Evolutionary conservation across 2,329 filamentous ascomycete genomes (phyloP).

Genomic region (Alternaria ventricosa): DNA sequence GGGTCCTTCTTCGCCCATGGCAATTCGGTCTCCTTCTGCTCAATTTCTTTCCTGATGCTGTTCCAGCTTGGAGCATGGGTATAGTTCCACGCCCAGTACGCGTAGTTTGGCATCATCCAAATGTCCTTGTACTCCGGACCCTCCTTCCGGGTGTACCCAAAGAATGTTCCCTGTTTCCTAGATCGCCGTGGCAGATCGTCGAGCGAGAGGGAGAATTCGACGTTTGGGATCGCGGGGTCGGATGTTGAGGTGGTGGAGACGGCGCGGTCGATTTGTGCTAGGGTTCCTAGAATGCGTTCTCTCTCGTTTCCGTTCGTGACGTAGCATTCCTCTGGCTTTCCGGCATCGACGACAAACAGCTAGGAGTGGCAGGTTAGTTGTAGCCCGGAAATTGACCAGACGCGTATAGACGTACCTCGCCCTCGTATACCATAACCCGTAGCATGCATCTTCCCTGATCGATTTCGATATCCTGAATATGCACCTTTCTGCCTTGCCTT

Average conservation of each 20-base stretch:
- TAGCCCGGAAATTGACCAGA: neutral
- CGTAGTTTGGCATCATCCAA: conserved; percentile 47
- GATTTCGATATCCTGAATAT: conserved; percentile 38
- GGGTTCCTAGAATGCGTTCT: conserved; percentile 43
- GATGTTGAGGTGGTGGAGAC: conserved; percentile 33
- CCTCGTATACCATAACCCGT: conserved; percentile 37
- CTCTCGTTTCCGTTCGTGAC: conserved; percentile 44
- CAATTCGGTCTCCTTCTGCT: conserved; percentile 25
- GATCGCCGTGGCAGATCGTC: conserved; percentile 43
- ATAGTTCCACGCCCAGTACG: conserved; percentile 46
- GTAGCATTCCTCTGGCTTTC: conserved; percentile 41
- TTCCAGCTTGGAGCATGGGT: conserved; percentile 46
- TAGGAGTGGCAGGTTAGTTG: conserved; percentile 17
- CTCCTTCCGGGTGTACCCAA: conserved; percentile 42
- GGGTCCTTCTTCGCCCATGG: conserved; percentile 41
- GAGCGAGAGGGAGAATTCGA: conserved; percentile 42
- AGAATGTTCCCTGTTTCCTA: conserved; percentile 33
- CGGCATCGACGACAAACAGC: conserved; percentile 42
- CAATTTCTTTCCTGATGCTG: conserved; percentile 39
- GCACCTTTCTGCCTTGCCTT: conserved; percentile 36
- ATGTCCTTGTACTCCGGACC: conserved; percentile 35
- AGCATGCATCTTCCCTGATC: conserved; percentile 41
- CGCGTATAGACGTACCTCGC: conserved; percentile 31
- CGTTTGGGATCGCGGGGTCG: conserved; percentile 38
- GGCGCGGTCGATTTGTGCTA: conserved; percentile 43